These are phyloP conservation scores for Asparagopsis taxiformis DNA, from an alignment of 31 red algal species.

Conservation along the genomic window DNA sequence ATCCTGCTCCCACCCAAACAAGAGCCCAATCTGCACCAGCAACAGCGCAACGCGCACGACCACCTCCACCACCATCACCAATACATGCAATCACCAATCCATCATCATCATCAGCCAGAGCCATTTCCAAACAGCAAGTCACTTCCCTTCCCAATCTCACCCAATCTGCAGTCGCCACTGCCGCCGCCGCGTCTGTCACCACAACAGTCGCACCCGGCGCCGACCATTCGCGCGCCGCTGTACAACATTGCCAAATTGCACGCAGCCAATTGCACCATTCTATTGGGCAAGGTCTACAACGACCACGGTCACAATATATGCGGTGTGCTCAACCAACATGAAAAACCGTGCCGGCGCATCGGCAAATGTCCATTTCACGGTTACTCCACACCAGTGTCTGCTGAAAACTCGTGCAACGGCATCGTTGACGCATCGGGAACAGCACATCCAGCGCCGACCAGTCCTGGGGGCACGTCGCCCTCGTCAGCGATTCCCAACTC, in stretches of 20 bases:
- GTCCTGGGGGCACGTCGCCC: too few relatives aligned
- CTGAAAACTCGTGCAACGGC: slow-evolving; percentile 31
- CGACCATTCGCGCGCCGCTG: background rate
- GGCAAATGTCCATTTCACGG: slow-evolving; percentile 58
- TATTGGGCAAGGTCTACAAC: slow-evolving; percentile 44
- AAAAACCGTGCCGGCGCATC: slow-evolving; percentile 41
- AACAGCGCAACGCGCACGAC: background rate
- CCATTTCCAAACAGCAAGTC: slow-evolving; percentile 32
- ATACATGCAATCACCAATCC: too few relatives aligned
- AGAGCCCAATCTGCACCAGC: too few relatives aligned
- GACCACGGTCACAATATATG: slow-evolving; percentile 44
- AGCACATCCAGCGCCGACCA: background rate
- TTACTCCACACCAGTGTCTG: slow-evolving; percentile 7
- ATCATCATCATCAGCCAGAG: background rate
- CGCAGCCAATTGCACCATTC: slow-evolving; percentile 20
- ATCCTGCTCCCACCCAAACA: too few relatives aligned
- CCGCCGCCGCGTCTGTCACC: background rate
- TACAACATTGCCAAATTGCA: slow-evolving; percentile 48
- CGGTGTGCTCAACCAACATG: slow-evolving; percentile 53
- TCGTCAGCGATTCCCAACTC: too few relatives aligned
- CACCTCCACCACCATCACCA: background rate
- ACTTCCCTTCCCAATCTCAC: slow-evolving; percentile 23
- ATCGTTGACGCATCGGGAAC: slow-evolving; percentile 3
- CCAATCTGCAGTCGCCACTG: slow-evolving; percentile 5
- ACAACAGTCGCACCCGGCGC: background rate